A percentile compares a stretch with the other conserved stretches of the same genome.
Evolutionary conservation across 2,329 filamentous ascomycete species (phyloP).

Genomic region (Arthrobotrys musiformis): DNA sequence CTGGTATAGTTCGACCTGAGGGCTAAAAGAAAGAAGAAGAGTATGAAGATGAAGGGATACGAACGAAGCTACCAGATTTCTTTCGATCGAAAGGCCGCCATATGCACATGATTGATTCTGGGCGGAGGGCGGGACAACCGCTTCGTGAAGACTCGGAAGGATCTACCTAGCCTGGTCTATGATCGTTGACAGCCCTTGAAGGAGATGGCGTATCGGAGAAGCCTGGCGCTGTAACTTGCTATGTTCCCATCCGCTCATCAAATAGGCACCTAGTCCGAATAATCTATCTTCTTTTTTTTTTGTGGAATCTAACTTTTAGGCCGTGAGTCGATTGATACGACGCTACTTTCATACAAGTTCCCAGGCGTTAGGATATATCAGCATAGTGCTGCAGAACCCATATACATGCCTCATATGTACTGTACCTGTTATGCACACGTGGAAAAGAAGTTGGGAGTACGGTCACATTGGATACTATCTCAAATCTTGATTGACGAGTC

Average conservation of each 20-base stretch:
- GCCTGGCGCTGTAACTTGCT: constrained; percentile 10
- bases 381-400: too few species aligned
- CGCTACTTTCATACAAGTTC: too few species aligned
- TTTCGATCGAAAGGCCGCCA: background rate
- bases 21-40: background rate
- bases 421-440: too few species aligned
- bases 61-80: too few species aligned
- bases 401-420: background rate
- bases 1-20: background rate
- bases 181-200: constrained; percentile 26
- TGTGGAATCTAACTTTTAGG: background rate
- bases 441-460: too few species aligned
- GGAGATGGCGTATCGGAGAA: constrained; percentile 4
- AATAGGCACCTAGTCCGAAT: constrained; percentile 5
- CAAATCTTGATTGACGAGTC: too few species aligned
- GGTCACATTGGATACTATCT: too few species aligned
- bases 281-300: background rate
- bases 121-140: background rate
- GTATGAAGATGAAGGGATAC: too few species aligned
- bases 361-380: too few species aligned
- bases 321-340: background rate
- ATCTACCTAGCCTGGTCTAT: constrained; percentile 43
- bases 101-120: too few species aligned
- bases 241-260: constrained; percentile 8
- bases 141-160: constrained; percentile 28